Evolutionary conservation across 805 yeast species (phyloP).

Genomic region (Nakazawaea pomicola): DNA sequence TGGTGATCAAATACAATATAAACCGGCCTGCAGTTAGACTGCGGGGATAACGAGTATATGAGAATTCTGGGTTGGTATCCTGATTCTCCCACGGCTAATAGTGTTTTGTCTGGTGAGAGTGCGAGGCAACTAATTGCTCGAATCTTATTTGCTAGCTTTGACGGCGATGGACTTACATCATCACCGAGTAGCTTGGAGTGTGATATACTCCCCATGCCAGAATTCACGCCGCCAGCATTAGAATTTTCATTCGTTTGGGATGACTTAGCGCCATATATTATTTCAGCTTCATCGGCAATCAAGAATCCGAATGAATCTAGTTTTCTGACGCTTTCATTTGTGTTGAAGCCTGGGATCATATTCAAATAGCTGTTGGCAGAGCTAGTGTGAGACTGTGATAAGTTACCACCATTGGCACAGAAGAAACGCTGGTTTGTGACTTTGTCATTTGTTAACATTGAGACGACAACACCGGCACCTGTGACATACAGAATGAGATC

Average conservation of each 20-base stretch:
- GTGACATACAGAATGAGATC: conserved; percentile 48
- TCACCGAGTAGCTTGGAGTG: too few relatives aligned
- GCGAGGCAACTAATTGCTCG: conserved; percentile 54
- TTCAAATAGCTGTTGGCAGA: conserved; percentile 28
- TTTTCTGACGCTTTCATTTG: conserved; percentile 11
- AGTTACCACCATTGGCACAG: conserved; percentile 37
- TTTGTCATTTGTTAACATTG: conserved; percentile 23
- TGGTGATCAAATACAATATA: conserved; percentile 56
- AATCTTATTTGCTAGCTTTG: conserved; percentile 31
- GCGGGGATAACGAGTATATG: conserved; percentile 51
- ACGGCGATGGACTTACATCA: conserved; percentile 16
- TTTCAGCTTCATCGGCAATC: conserved; percentile 25
- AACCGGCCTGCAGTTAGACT: conserved; percentile 42
- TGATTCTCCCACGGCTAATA: conserved; percentile 65
- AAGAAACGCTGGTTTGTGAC: conserved; percentile 40
- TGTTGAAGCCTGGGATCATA: conserved; percentile 18
- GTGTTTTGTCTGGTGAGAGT: conserved; percentile 46
- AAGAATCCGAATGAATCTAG: conserved; percentile 34
- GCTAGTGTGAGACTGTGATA: conserved; percentile 2
- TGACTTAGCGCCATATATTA: conserved; percentile 18
- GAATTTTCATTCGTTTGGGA: conserved; percentile 18
- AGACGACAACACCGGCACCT: conserved; percentile 56
- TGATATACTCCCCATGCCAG: too few relatives aligned
- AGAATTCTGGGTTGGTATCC: conserved; percentile 67
- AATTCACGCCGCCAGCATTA: too few relatives aligned